Conservation (phyloP, 257 asterid genomes). For the Rubia yunnanensis region DNA sequence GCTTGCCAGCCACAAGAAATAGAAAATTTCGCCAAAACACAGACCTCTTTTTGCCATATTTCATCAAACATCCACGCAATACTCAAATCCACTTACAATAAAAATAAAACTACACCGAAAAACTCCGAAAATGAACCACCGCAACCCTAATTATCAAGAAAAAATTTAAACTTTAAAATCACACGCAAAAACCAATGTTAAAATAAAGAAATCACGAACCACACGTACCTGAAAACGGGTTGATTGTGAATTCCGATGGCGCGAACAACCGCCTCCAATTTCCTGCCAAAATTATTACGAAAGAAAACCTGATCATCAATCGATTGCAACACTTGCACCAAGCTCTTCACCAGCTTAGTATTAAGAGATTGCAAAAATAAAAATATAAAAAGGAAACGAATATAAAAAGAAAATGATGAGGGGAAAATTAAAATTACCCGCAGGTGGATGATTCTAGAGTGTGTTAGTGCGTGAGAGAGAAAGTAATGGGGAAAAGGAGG, state of each 20-base stretch:
- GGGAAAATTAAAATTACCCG: background rate
- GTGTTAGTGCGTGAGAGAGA: background rate
- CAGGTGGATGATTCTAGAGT: background rate
- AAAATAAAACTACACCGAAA: constrained; percentile 4
- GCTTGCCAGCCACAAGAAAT: constrained; percentile 4
- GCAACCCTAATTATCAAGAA: constrained; percentile 12
- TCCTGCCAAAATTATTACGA: constrained; percentile 7
- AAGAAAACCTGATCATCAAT: background rate
- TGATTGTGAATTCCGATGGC: constrained; percentile 29
- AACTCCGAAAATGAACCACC: constrained; percentile 1
- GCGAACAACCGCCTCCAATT: constrained; percentile 26
- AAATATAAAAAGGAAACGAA: background rate
- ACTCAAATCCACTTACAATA: constrained; percentile 8
- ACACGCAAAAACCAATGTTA: background rate
- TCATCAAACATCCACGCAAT: constrained; percentile 1
- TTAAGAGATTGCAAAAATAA: background rate
- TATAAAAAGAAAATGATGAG: background rate
- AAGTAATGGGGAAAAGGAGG: background rate
- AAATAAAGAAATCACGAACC: constrained; percentile 8
- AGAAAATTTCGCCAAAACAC: constrained; percentile 2
- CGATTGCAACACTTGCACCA: constrained; percentile 3
- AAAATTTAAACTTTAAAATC: constrained; percentile 6
- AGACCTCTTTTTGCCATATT: constrained; percentile 8
- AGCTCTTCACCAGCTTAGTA: background rate
- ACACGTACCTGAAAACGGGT: constrained; percentile 31